Conservation (phyloP, 768 basidiomycete species). For the Suillus paluster region DNA sequence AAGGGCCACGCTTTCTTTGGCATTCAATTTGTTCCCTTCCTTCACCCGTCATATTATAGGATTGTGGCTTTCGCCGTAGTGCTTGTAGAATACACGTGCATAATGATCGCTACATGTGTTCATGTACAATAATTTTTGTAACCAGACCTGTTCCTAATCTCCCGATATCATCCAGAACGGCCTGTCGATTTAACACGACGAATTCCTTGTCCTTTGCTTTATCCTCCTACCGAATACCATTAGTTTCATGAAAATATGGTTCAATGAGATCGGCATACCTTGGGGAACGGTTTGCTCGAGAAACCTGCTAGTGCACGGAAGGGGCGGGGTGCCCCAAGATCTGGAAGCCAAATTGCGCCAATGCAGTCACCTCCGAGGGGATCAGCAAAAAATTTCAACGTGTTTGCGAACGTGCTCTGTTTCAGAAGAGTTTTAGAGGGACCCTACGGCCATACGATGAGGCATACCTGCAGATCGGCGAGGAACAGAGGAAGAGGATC, state of each 20-base stretch:
- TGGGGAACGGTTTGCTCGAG: conserved; percentile 60
- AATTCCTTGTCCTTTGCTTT: conserved; percentile 56
- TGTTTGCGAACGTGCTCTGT: conserved; percentile 74
- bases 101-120: conserved; percentile 10
- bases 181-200: conserved; percentile 68
- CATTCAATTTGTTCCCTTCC: neutral
- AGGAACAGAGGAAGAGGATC: conserved; percentile 76
- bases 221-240: conserved; percentile 21
- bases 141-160: conserved; percentile 76
- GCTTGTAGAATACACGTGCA: neutral
- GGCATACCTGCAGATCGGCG: conserved; percentile 70
- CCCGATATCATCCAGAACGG: conserved; percentile 75
- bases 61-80: neutral
- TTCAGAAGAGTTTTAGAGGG: conserved; percentile 9
- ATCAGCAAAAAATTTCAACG: conserved; percentile 85
- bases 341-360: conserved; percentile 88
- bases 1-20: neutral
- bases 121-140: conserved; percentile 41
- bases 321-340: conserved; percentile 57
- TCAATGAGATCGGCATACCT: conserved; percentile 29
- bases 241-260: neutral
- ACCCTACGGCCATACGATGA: neutral
- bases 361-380: conserved; percentile 76
- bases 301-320: conserved; percentile 87
- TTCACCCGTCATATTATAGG: neutral